Percentiles rank a stretch among this genome's conserved stretches.
phyloP scores from a whole-genome alignment of 768 basidiomycete genomes.

The Tricholoma furcatifolium region DNA sequence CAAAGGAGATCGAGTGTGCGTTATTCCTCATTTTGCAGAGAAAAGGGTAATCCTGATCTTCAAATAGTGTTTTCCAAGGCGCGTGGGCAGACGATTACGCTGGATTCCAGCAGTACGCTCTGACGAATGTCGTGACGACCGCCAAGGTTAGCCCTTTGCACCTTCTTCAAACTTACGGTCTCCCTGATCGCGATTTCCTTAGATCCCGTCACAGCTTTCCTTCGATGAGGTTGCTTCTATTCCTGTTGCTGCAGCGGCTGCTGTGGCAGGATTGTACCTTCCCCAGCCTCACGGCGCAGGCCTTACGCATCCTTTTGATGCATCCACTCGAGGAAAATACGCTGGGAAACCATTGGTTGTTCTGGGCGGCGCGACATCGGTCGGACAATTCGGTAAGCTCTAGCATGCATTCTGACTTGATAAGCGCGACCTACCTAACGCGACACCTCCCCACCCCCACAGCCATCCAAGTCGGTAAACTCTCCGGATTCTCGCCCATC shows the following conservation, averaged over 20 bases:
- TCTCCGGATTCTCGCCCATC: constrained; percentile 37
- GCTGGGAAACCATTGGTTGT: constrained; percentile 30
- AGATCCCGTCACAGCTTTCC: constrained; percentile 30
- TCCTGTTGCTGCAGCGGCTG: constrained; percentile 26
- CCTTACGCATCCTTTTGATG: constrained; percentile 27
- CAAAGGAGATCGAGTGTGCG: neutral
- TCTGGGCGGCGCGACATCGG: constrained; percentile 33
- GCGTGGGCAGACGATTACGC: constrained; percentile 1
- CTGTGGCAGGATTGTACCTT: constrained; percentile 30
- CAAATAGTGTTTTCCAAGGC: constrained; percentile 10
- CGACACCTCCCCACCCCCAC: neutral
- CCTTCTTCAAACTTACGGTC: constrained; percentile 14
- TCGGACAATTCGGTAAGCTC: constrained; percentile 33
- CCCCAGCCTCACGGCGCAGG: constrained; percentile 23
- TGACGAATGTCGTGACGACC: constrained; percentile 16
- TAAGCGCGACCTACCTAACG: neutral
- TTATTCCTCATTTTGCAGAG: too few species aligned
- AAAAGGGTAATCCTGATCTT: too few species aligned
- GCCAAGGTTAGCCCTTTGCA: constrained; percentile 7
- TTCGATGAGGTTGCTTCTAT: constrained; percentile 37
- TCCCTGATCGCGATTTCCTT: constrained; percentile 24
- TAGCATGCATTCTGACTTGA: neutral
- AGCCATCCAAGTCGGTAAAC: constrained; percentile 29
- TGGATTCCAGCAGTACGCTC: constrained; percentile 26
- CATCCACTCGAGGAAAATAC: constrained; percentile 27